Evolutionary conservation across 306 rosid genomes (phyloP), one percentile per base, ranked within the genome.

Genomic region (Quercus ilex): DNA sequence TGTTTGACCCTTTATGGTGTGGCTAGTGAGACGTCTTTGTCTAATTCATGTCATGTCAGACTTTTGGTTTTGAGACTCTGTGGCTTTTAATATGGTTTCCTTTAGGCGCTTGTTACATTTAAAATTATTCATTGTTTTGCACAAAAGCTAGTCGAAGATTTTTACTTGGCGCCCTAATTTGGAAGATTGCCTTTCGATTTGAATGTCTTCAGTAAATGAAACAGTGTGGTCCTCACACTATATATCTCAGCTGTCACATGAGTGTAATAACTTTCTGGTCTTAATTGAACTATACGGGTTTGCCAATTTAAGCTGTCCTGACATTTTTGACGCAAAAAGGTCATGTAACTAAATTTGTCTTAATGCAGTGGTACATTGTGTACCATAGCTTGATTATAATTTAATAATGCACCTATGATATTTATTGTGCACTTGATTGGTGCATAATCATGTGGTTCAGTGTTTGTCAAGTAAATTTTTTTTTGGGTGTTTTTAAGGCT

Each of bases 401-500:
- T 26, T 63, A 17, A 33, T 33, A 8, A 13, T 33, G 20, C 12
- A 4, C 15, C 15, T 3, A 6, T 67, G 9, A 35, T 33, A 19
- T 33, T 67, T 19, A 9, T 67, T 1, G 43, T 35, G 19, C 46
- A 11, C 5, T 14, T 49, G 18, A 25, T 69, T 76, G 9, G 23
- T 52, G 17, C 38, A 19, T 67, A 18, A 33, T 67, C 17, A 15
- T 49, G 20, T 21, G 21, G n/a, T 43, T 43, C 31, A 41, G 11
- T 41, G 46, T 41, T 41, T 41, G 46, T 25, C 1, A 1, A n/a
- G 30, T 77, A 2, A 25, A 1, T 63, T 49, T 46, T 14, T 19
- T 21, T 33, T 33, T 0, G 38, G 65, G 18, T 74, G 31, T 26
- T 80, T 68, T 83, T 4, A 56, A 94, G 98, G 98, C 97, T n/a